Base-by-base conservation (phyloP, 1,139 yeast species). In the Debaryomycetaceae sp. region DNA sequence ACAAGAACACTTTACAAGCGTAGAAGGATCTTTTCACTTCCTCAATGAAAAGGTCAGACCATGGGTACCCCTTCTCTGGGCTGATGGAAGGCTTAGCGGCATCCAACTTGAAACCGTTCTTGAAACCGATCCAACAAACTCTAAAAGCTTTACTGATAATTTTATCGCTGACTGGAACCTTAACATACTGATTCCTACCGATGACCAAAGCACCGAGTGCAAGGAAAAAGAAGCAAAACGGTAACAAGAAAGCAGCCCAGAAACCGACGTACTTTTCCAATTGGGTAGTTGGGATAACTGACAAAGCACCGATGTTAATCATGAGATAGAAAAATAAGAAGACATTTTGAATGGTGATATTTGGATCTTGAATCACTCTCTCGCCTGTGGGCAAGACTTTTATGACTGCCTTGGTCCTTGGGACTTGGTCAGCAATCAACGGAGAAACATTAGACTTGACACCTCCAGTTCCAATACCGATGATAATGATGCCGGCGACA, bases 401-500 rank as follows among this genome's bases (percentile, higher is more conserved):
- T 43, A 70, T 66, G 24, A 56, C 49, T 23, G 76, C 74, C 47
- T 61, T 65, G 36, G 67, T 65, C 49, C 68, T 70, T 55, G 76
- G 77, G 47, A 73, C 61, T 69, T 87, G 95, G 59, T 87, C 95
- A 44, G 90, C 90, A 62, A 87, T 79, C 60, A 86, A 73, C 33
- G 95, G 95, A 24, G 88, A 75, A 40, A 87, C 83, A 56, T 87
- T 86, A 37, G 93, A 75, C 65, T 87, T 87, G 62, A 87, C 87
- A 60, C 90, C 84, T 59, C 95, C 95, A 34, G 95, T 83, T 46
- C 89, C 95, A 39, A 85, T 54, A 57, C 95, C 93, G 58, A 87
- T 80, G 45, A 83, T 63, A 48, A 87, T 69, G 64, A 87, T 82
- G 40, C 87, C 75, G 41, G 78, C 74, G 72, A 78, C 52, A 80